A percentile compares a stretch with the other conserved stretches of the same genome.
phyloP scores from a whole-genome alignment of 1,139 yeast species.

The Pneumocystis canis region DNA sequence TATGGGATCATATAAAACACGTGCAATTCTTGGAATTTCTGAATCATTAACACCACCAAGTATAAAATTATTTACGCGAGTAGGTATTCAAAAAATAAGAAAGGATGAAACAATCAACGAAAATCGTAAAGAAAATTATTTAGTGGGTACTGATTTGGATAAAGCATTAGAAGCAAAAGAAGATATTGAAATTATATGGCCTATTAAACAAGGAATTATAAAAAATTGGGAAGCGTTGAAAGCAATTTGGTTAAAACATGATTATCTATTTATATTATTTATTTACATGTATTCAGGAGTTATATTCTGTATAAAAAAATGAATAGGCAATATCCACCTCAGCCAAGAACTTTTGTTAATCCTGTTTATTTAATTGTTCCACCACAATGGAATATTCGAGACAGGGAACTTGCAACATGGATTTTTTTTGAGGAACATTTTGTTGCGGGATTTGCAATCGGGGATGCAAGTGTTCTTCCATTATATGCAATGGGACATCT shows the following conservation, averaged over 20 bases:
- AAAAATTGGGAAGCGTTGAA: conserved; percentile 12
- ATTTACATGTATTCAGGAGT: neutral
- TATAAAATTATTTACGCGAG: conserved; percentile 5
- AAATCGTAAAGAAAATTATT: neutral
- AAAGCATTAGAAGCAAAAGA: neutral
- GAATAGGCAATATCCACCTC: neutral
- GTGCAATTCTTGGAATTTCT: conserved; percentile 12
- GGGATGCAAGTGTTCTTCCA: conserved; percentile 57
- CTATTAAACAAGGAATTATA: conserved; percentile 9
- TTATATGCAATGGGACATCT: conserved; percentile 55
- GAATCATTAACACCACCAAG: conserved; percentile 14
- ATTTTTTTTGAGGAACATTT: conserved; percentile 56
- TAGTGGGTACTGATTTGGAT: neutral
- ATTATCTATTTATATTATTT: neutral
- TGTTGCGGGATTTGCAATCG: conserved; percentile 55
- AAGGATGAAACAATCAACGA: neutral
- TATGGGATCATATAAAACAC: conserved; percentile 10
- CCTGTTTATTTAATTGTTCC: conserved; percentile 13
- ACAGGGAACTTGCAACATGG: conserved; percentile 10
- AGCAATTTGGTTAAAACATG: conserved; percentile 18
- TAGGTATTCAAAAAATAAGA: neutral
- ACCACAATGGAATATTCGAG: conserved; percentile 11
- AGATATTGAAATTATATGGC: conserved; percentile 4
- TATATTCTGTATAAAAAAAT: conserved; percentile 6
- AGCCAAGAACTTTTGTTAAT: conserved; percentile 4